Evolutionary conservation across 306 rosid species (phyloP).

Genomic region (Casuarina equisetifolia): DNA sequence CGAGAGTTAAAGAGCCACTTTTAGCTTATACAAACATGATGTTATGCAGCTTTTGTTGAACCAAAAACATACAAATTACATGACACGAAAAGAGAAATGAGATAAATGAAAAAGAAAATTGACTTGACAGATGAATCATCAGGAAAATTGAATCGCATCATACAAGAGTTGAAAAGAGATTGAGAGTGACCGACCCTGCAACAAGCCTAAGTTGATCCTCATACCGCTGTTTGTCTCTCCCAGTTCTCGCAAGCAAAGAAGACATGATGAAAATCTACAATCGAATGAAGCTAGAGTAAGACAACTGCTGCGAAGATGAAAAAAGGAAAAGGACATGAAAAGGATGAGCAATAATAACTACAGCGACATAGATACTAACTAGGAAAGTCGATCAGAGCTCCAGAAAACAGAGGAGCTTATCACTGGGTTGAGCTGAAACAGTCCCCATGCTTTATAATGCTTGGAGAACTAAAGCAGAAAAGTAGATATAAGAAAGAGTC

Average conservation of each 20-base stretch:
- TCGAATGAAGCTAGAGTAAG: background rate
- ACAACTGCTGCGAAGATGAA: background rate
- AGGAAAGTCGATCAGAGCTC: background rate
- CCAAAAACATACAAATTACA: background rate
- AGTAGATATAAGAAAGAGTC: background rate
- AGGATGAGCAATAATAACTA: background rate
- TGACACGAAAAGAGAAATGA: background rate
- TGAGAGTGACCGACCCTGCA: slow-evolving; percentile 29
- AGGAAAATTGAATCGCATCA: background rate
- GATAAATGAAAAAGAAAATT: background rate
- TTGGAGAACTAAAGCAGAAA: background rate
- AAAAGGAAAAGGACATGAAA: background rate
- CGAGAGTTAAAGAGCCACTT: background rate
- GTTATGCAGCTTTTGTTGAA: background rate
- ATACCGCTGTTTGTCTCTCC: slow-evolving; percentile 35
- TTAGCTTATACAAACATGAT: background rate
- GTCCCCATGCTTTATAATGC: background rate
- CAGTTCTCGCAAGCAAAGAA: slow-evolving; percentile 29
- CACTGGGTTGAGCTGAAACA: background rate
- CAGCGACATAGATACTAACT: too few relatives aligned
- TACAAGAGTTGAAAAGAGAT: background rate
- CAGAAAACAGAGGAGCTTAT: background rate
- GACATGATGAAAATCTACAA: slow-evolving; percentile 20
- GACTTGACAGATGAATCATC: background rate
- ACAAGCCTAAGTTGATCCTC: slow-evolving; percentile 35